These are phyloP conservation scores for Fusarium odoratissimum DNA, from an alignment of 2,329 filamentous ascomycete genomes.

Conservation along the genomic window DNA sequence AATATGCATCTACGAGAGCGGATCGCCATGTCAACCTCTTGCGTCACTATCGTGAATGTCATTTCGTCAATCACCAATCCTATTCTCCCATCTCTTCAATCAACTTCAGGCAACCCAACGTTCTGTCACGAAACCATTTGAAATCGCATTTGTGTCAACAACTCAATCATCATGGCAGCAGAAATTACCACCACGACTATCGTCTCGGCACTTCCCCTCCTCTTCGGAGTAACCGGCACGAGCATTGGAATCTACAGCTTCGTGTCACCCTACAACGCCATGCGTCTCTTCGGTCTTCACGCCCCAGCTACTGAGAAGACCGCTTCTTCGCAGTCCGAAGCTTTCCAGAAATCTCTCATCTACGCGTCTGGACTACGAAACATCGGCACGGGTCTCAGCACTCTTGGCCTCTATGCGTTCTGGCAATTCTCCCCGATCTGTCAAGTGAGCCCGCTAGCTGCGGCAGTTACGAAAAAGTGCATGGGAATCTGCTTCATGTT, in stretches of 20 bases:
- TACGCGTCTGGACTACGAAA: constrained; percentile 25
- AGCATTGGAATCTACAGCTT: constrained; percentile 35
- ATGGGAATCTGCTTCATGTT: constrained; percentile 27
- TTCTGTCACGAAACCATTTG: too few species aligned
- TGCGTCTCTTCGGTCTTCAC: constrained; percentile 18
- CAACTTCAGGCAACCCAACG: too few species aligned
- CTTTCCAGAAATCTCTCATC: constrained; percentile 23
- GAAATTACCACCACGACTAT: constrained; percentile 4
- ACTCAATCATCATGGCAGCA: neutral
- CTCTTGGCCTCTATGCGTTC: constrained; percentile 27
- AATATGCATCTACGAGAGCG: constrained; percentile 21
- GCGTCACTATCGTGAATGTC: constrained; percentile 11
- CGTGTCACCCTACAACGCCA: constrained; percentile 18
- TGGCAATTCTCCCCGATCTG: constrained; percentile 31
- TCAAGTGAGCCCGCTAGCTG: constrained; percentile 3
- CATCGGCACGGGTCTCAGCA: constrained; percentile 9
- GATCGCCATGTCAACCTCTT: neutral
- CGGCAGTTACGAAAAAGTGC: constrained; percentile 6
- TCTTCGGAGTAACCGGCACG: constrained; percentile 19
- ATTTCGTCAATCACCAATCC: neutral
- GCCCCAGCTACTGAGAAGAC: neutral
- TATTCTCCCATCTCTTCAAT: neutral
- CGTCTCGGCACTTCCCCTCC: constrained; percentile 15
- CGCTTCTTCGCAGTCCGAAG: neutral
- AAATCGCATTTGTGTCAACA: neutral